Evolutionary conservation across 139 green algal genomes (phyloP).

Genomic region (Edaphochlamys debaryana): DNA sequence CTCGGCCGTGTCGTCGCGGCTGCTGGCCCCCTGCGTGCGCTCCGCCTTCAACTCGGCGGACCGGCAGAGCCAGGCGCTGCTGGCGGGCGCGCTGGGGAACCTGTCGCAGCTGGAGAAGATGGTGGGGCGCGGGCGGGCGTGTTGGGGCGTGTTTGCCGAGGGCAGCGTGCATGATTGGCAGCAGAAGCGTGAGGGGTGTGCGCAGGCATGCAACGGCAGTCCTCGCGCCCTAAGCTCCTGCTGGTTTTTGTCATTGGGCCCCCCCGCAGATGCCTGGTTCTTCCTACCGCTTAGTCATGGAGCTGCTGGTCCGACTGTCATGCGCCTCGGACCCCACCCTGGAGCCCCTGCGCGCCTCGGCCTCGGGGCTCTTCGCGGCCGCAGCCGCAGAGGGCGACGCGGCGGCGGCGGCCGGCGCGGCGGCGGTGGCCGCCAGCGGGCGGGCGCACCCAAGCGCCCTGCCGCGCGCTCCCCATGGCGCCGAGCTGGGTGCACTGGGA

Average conservation of each 20-base stretch:
- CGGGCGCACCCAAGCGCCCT: no score
- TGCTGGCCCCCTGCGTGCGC: constrained; percentile 40
- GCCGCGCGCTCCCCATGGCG: no score
- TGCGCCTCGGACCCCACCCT: constrained; percentile 41
- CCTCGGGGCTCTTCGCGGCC: constrained; percentile 11
- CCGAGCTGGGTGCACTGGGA: constrained; percentile 55
- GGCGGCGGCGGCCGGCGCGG: background rate
- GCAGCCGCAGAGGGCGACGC: background rate
- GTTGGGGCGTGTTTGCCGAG: background rate
- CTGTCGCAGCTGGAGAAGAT: constrained; percentile 48
- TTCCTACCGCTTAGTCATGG: constrained; percentile 21
- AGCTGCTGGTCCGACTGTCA: constrained; percentile 46
- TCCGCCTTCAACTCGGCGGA: constrained; percentile 10
- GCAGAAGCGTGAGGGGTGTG: no score
- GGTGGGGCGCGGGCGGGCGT: constrained; percentile 3
- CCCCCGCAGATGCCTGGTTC: constrained; percentile 40
- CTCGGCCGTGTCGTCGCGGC: constrained; percentile 13
- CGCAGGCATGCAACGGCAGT: no score
- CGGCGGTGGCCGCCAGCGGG: background rate
- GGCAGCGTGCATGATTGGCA: no score
- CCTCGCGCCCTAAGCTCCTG: no score
- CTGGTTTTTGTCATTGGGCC: no score
- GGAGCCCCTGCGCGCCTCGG: constrained; percentile 40
- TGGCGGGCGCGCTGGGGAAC: constrained; percentile 39
- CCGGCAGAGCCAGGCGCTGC: constrained; percentile 25